Percentiles rank a stretch among this genome's conserved stretches.
phyloP scores from a whole-genome alignment of 1,284 basidiomycete species.

The Pascua guehoae region DNA sequence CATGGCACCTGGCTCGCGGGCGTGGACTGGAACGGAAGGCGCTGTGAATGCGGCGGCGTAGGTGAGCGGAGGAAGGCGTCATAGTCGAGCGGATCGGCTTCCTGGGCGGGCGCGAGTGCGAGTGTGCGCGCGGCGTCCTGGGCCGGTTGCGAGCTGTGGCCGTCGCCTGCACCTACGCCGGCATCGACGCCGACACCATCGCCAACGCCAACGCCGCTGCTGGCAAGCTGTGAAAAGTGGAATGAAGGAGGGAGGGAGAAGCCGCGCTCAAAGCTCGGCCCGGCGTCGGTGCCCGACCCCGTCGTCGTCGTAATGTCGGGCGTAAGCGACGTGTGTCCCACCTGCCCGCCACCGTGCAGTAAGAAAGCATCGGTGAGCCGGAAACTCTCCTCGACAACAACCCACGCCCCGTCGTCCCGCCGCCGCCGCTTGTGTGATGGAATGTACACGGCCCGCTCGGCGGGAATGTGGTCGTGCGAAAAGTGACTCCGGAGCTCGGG shows the following conservation, averaged over 20 bases:
- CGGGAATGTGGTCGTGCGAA: conserved; percentile 9
- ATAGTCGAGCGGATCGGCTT: conserved; percentile 3
- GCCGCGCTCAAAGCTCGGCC: no score
- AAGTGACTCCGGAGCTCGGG: conserved; percentile 7
- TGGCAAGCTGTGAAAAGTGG: no score
- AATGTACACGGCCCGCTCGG: conserved; percentile 10
- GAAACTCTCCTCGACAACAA: conserved; percentile 6
- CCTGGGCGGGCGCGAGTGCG: no score
- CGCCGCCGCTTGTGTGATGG: conserved; percentile 10
- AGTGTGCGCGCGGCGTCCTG: no score
- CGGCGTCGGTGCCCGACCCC: no score
- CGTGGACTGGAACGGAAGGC: background rate
- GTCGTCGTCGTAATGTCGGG: no score
- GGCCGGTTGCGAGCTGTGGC: no score
- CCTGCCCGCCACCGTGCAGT: background rate
- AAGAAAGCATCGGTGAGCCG: background rate
- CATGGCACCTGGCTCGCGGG: background rate
- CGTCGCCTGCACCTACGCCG: no score
- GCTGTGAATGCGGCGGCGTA: background rate
- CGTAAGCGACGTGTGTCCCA: no score
- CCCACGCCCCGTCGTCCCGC: conserved; percentile 12
- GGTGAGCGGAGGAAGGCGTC: conserved; percentile 19
- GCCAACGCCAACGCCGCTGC: no score
- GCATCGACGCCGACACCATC: no score
- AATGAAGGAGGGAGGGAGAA: no score